Percentiles rank a stretch among this genome's conserved stretches.
phyloP scores from a whole-genome alignment of 768 basidiomycete genomes.

The Pleurotus ostreatus region DNA sequence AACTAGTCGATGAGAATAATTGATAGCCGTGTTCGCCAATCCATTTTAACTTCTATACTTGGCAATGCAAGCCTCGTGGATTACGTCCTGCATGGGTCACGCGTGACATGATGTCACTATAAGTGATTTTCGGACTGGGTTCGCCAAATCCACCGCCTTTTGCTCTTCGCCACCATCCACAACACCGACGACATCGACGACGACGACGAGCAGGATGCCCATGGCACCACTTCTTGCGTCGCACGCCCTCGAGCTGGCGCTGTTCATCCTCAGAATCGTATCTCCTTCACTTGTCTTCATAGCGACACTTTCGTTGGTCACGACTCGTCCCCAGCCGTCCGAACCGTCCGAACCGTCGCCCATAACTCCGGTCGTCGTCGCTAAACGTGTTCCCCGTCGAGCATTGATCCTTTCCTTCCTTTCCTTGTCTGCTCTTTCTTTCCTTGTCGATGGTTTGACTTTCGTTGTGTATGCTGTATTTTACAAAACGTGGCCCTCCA shows the following conservation, averaged over 20 bases:
- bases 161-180: constrained; percentile 4
- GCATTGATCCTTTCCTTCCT: constrained; percentile 70
- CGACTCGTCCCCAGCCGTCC: constrained; percentile 33
- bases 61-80: constrained; percentile 4
- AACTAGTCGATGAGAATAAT: background rate
- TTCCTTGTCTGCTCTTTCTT: constrained; percentile 66
- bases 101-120: constrained; percentile 5
- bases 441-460: constrained; percentile 72
- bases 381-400: constrained; percentile 69
- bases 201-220: constrained; percentile 20
- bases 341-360: constrained; percentile 51
- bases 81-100: constrained; percentile 1
- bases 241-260: constrained; percentile 24
- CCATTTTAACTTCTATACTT: constrained; percentile 3
- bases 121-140: constrained; percentile 5
- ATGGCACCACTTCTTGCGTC: constrained; percentile 24
- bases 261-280: constrained; percentile 57
- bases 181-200: constrained; percentile 14
- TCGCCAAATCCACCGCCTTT: background rate
- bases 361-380: constrained; percentile 77
- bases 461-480: constrained; percentile 65
- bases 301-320: constrained; percentile 56
- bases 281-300: constrained; percentile 68
- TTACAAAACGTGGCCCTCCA: constrained; percentile 57
- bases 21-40: background rate